Conservation (phyloP, 495 filamentous ascomycete species). For the Xylaria castorea region DNA sequence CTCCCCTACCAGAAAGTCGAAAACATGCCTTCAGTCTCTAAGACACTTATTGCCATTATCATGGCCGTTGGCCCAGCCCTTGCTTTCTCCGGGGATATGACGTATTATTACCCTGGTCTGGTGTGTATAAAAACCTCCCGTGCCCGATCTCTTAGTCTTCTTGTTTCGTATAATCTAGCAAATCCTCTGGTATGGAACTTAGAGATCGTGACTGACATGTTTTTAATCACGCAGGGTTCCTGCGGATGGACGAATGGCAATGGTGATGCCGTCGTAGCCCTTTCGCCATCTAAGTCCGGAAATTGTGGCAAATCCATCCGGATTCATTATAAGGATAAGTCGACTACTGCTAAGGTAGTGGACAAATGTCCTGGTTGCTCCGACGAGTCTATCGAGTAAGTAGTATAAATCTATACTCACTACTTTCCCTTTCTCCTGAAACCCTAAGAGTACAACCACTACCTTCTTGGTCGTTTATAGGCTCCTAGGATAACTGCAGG, state of each 20-base stretch:
- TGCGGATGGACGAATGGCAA: conserved; percentile 50
- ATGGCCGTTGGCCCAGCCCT: conserved; percentile 26
- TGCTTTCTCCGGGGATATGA: conserved; percentile 51
- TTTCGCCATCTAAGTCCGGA: conserved; percentile 43
- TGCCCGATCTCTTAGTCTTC: background rate
- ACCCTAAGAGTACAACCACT: background rate
- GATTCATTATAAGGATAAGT: conserved; percentile 63
- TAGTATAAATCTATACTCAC: background rate
- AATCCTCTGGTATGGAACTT: background rate
- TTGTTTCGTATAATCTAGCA: background rate
- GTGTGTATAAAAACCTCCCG: background rate
- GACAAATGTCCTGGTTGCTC: conserved; percentile 80
- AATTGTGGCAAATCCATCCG: conserved; percentile 68
- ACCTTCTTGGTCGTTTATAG: background rate
- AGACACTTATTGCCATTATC: conserved; percentile 28
- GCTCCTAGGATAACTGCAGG: too few relatives aligned
- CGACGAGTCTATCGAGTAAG: conserved; percentile 47
- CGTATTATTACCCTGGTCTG: conserved; percentile 52
- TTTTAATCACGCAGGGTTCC: conserved; percentile 35
- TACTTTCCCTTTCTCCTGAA: background rate
- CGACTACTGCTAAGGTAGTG: conserved; percentile 61
- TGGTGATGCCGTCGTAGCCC: conserved; percentile 50
- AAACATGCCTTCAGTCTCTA: conserved; percentile 19
- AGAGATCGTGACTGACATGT: background rate
- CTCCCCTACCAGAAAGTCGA: too few relatives aligned